These are phyloP conservation scores for Pouteria campechiana DNA, from an alignment of 179 eudicot species.

Conservation along the genomic window DNA sequence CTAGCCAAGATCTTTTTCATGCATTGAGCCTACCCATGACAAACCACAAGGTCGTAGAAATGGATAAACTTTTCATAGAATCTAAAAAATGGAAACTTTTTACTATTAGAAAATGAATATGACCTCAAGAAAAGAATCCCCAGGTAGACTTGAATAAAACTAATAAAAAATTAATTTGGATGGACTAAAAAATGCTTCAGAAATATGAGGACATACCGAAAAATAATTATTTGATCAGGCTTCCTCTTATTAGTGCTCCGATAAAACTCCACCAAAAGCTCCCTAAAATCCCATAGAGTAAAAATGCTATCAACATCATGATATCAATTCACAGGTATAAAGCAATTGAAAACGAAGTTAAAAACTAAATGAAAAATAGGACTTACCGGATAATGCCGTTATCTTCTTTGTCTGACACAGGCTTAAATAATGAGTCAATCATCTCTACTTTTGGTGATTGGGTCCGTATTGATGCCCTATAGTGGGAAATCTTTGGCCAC, in stretches of 20 bases:
- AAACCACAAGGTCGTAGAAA: too few relatives aligned
- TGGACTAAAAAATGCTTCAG: too few relatives aligned
- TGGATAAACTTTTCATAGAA: too few relatives aligned
- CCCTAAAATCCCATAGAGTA: slow-evolving; percentile 30
- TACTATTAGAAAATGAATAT: too few relatives aligned
- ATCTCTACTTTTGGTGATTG: slow-evolving; percentile 76
- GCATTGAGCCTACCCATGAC: too few relatives aligned
- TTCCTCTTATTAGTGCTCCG: slow-evolving; percentile 61
- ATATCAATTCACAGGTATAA: not conserved
- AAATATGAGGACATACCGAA: slow-evolving; percentile 30
- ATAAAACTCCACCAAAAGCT: slow-evolving; percentile 54
- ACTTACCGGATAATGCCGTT: slow-evolving; percentile 66
- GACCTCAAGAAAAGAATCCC: too few relatives aligned
- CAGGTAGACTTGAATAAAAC: too few relatives aligned
- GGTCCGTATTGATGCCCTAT: slow-evolving; percentile 69
- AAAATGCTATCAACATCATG: not conserved
- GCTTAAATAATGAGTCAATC: slow-evolving; percentile 62
- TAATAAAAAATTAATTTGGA: too few relatives aligned
- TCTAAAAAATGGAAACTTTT: too few relatives aligned
- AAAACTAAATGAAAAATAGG: not conserved
- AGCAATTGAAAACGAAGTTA: not conserved
- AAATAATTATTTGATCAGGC: slow-evolving; percentile 72
- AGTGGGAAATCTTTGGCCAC: slow-evolving; percentile 66
- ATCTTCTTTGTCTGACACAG: slow-evolving; percentile 53
- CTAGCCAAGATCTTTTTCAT: too few relatives aligned